These are phyloP conservation scores for Paramecium pentaurelia DNA, from an alignment of 73 alveolate genomes.

Conservation along the genomic window DNA sequence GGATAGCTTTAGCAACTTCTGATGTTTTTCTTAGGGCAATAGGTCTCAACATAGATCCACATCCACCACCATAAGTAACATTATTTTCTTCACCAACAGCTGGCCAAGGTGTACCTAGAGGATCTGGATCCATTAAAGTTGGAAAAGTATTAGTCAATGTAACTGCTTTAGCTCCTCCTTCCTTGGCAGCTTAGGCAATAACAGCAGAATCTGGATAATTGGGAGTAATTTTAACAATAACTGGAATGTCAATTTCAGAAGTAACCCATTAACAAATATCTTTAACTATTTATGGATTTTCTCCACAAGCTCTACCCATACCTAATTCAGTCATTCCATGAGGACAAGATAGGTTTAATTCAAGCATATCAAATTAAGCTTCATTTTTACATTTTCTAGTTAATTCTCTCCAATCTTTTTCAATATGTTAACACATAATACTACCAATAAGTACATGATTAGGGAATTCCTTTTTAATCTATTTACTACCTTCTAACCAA, in stretches of 20 bases:
- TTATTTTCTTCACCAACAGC: constrained; percentile 62
- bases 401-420: constrained; percentile 67
- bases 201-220: constrained; percentile 62
- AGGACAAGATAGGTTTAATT: constrained; percentile 71
- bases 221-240: constrained; percentile 69
- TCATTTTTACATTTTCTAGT: constrained; percentile 51
- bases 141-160: constrained; percentile 69
- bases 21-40: constrained; percentile 66
- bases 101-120: constrained; percentile 60
- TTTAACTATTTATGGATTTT: constrained; percentile 63
- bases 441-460: constrained; percentile 68
- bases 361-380: constrained; percentile 68
- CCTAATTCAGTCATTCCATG: constrained; percentile 78
- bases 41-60: constrained; percentile 68
- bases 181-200: constrained; percentile 63
- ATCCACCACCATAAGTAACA: constrained; percentile 66
- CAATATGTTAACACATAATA: constrained; percentile 58
- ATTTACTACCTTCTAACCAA: constrained; percentile 73
- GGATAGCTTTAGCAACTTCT: constrained; percentile 67
- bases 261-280: constrained; percentile 63
- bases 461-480: constrained; percentile 69
- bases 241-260: constrained; percentile 45
- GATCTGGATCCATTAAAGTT: constrained; percentile 64
- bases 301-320: constrained; percentile 78
- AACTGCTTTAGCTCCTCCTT: constrained; percentile 71